Conservation (phyloP, 495 filamentous ascomycete genomes). For the Penicillium flavigenum region DNA sequence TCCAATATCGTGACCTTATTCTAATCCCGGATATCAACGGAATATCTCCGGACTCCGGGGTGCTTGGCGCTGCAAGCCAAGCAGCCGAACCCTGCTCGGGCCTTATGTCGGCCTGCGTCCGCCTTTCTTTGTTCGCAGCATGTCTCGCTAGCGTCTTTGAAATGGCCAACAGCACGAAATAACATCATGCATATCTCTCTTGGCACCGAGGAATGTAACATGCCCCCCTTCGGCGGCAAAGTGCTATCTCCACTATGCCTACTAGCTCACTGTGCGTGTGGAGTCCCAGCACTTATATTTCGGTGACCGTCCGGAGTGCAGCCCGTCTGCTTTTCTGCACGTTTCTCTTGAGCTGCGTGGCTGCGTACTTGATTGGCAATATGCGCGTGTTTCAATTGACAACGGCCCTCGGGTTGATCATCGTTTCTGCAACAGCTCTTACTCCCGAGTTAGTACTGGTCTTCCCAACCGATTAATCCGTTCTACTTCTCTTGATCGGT, state of each 20-base stretch:
- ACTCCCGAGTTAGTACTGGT: slow-evolving; percentile 22
- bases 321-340: slow-evolving; percentile 4
- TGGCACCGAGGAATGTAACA: slow-evolving; percentile 30
- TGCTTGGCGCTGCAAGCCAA: slow-evolving; percentile 37
- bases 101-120: not conserved
- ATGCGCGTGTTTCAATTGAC: slow-evolving; percentile 24
- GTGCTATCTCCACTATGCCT: slow-evolving; percentile 7
- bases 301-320: not conserved
- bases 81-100: slow-evolving; percentile 10
- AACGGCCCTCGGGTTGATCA: slow-evolving; percentile 17
- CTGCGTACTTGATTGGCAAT: slow-evolving; percentile 8
- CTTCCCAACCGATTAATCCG: not conserved
- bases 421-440: slow-evolving; percentile 18
- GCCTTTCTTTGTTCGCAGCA: slow-evolving; percentile 3
- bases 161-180: slow-evolving; percentile 2
- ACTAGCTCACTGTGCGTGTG: slow-evolving; percentile 3
- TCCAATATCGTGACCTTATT: not conserved
- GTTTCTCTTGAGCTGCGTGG: slow-evolving; percentile 9
- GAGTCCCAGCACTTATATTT: slow-evolving; percentile 7
- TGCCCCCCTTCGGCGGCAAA: slow-evolving; percentile 22
- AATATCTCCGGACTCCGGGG: slow-evolving; percentile 9
- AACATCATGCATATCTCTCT: slow-evolving; percentile 21
- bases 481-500: not conserved
- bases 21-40: slow-evolving; percentile 18
- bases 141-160: slow-evolving; percentile 2